A percentile compares a stretch with the other conserved stretches of the same genome.
Evolutionary conservation across 768 basidiomycete genomes (phyloP).

Genomic region (Crassisporium funariophilum): DNA sequence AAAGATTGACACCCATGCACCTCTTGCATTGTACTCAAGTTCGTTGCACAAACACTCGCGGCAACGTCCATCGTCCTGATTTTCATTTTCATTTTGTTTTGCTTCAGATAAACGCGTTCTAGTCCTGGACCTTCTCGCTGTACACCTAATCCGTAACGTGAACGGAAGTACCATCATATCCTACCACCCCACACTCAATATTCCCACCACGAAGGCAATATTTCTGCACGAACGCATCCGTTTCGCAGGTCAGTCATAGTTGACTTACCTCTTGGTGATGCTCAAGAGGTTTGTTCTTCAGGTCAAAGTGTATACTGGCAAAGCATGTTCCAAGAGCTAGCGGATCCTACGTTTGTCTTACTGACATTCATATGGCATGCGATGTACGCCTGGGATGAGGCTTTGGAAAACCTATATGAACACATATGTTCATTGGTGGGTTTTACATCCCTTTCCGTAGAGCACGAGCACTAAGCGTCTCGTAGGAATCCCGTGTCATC

Average conservation of each 20-base stretch:
- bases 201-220: conserved; percentile 41
- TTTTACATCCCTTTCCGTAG: neutral
- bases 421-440: conserved; percentile 53
- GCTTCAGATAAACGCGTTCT: conserved; percentile 32
- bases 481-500: conserved; percentile 53
- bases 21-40: conserved; percentile 37
- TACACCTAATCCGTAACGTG: conserved; percentile 48
- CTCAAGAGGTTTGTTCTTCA: conserved; percentile 3
- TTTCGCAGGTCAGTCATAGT: conserved; percentile 39
- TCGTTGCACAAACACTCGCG: conserved; percentile 11
- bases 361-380: conserved; percentile 61
- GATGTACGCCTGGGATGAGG: conserved; percentile 64
- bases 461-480: neutral
- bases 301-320: conserved; percentile 52
- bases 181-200: conserved; percentile 43
- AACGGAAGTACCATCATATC: conserved; percentile 52
- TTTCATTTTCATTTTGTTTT: neutral
- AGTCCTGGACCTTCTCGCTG: conserved; percentile 47
- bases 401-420: conserved; percentile 52
- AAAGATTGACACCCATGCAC: conserved; percentile 44
- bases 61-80: neutral
- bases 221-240: conserved; percentile 50
- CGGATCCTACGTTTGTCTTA: conserved; percentile 58
- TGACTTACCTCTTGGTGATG: neutral
- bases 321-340: conserved; percentile 39